Conservation (phyloP, 768 basidiomycete species). For the Russula olivacea region DNA sequence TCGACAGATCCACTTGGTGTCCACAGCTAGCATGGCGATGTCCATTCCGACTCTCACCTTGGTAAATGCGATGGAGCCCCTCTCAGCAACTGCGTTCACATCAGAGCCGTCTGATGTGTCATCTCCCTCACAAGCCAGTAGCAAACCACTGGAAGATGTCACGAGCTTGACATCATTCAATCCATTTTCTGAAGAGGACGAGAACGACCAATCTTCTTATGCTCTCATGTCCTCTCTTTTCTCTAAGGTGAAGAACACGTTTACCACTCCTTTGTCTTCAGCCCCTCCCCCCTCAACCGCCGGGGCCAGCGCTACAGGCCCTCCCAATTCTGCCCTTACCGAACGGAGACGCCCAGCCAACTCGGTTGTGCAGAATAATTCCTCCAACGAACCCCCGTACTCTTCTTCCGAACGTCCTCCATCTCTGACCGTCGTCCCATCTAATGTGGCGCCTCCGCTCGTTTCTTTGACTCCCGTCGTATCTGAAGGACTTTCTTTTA, state of each 20-base stretch:
- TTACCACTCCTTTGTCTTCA: slow-evolving; percentile 60
- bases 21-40: neutral
- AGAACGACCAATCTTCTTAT: slow-evolving; percentile 83
- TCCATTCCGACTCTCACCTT: neutral
- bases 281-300: slow-evolving; percentile 38
- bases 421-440: slow-evolving; percentile 46
- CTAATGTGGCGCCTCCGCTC: slow-evolving; percentile 69
- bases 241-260: slow-evolving; percentile 74
- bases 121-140: slow-evolving; percentile 58
- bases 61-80: slow-evolving; percentile 16
- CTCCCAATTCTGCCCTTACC: slow-evolving; percentile 31
- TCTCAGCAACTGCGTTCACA: slow-evolving; percentile 16
- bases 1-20: neutral
- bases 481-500: slow-evolving; percentile 69
- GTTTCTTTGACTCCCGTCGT: slow-evolving; percentile 83
- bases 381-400: slow-evolving; percentile 45
- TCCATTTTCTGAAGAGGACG: slow-evolving; percentile 90
- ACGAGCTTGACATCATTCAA: slow-evolving; percentile 81
- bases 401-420: slow-evolving; percentile 51
- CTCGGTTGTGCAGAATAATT: slow-evolving; percentile 38
- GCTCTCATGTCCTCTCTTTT: slow-evolving; percentile 76
- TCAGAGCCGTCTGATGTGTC: slow-evolving; percentile 38
- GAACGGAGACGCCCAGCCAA: slow-evolving; percentile 62
- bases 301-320: slow-evolving; percentile 26
- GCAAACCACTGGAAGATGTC: slow-evolving; percentile 53